Evolutionary conservation across 208 protist genomes (phyloP), one percentile per base, ranked within the genome.

Genomic region (Leishmania gerbilli): DNA sequence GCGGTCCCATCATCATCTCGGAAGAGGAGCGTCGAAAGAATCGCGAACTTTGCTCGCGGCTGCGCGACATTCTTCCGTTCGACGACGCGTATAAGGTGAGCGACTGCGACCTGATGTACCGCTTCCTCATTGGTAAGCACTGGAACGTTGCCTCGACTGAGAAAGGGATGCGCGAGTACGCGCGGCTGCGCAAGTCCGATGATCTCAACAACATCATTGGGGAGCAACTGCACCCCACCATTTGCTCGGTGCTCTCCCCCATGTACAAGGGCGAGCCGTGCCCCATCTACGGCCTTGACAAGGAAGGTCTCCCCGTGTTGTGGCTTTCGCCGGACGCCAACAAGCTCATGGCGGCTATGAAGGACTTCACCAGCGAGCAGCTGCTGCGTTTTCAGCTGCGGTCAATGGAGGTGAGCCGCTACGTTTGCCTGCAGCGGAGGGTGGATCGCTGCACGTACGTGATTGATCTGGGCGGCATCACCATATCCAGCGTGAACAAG

Each of bases 41-140:
- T 67, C 79, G 87, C 13, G 71, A 94, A 65, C 80, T 95, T 34
- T 71, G 71, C 40, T 47, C 75, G 21, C 75, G 71, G 42, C 49
- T 97, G 47, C 31, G 55, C 2, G 88, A 92, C 64, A 62, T 95
- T 72, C 69, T 97, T 27, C 94, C 94, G 9, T 85, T 95, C 49
- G 72, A 87, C n/a, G 94, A 97, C 77, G 69, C 13, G 17, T 80
- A 94, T 72, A 95, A 95, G 77, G 49, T 89, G 17, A 93, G 71
- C 62, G 94, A 97, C 80, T 97, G 92, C 79, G 94, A 97, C 72
- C 69, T 97, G 17, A 79, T 97, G 49, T 97, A 95, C 71, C 88
- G 94, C 65, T 96, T 95, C 82, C 81, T 97, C 17, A 95, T 97
- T 77, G 92, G 82, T 40, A 87, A 84, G 58, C 80, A 91, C 67